Conservation (phyloP, 768 basidiomycete genomes). For the Amanita brunnescens region DNA sequence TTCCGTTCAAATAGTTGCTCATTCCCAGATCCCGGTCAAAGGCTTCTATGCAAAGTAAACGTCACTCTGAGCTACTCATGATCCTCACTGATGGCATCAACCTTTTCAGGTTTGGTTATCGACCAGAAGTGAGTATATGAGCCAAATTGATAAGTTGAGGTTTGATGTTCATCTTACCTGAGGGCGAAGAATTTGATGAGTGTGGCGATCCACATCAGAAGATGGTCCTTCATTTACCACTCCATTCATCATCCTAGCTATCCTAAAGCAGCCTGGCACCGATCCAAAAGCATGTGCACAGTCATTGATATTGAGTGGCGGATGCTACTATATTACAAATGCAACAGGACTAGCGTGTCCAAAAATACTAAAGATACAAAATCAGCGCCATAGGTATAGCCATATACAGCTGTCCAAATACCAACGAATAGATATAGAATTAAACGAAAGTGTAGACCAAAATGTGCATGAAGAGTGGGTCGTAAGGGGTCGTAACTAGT, state of each 20-base stretch:
- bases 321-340: slow-evolving; percentile 6
- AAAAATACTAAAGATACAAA: slow-evolving; percentile 8
- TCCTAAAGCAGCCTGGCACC: not conserved
- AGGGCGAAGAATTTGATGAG: slow-evolving; percentile 73
- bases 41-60: slow-evolving; percentile 73
- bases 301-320: slow-evolving; percentile 1
- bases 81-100: slow-evolving; percentile 7
- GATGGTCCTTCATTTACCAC: slow-evolving; percentile 56
- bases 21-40: slow-evolving; percentile 68
- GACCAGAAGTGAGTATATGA: slow-evolving; percentile 7
- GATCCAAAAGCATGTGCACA: not conserved
- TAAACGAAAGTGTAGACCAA: not conserved
- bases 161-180: slow-evolving; percentile 7
- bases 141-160: not conserved
- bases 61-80: slow-evolving; percentile 1
- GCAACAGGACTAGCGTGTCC: not conserved
- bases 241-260: not conserved
- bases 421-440: not conserved
- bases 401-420: slow-evolving; percentile 3
- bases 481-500: slow-evolving; percentile 16
- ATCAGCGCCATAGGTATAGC: slow-evolving; percentile 3
- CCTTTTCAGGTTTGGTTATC: slow-evolving; percentile 25
- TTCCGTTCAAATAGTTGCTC: slow-evolving; percentile 39
- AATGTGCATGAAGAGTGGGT: slow-evolving; percentile 14
- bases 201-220: slow-evolving; percentile 83